A percentile compares a stretch with the other conserved stretches of the same genome.
Conservation (phyloP, 2,329 filamentous ascomycete species). For the Colletotrichum tanaceti region DNA sequence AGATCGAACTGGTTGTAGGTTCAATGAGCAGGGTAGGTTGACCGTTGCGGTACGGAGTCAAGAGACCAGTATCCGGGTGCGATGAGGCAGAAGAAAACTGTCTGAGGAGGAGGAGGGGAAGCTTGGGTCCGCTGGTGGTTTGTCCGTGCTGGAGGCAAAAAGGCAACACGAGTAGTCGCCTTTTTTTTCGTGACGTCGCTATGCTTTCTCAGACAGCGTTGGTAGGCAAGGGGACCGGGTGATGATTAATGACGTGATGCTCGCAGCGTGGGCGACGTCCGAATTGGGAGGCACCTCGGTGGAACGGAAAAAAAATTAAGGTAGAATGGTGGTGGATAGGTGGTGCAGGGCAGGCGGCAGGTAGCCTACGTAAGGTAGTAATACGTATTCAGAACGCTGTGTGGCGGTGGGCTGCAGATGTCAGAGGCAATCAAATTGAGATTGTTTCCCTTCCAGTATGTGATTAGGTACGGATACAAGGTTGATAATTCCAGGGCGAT, state of each 20-base stretch:
- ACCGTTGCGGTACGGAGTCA: too few species aligned
- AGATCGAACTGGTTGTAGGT: not conserved
- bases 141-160: not conserved
- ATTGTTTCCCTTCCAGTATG: not conserved
- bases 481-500: not conserved
- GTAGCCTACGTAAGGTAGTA: too few species aligned
- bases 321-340: not conserved
- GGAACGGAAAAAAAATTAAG: not conserved
- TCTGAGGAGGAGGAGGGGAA: not conserved
- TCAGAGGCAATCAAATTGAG: not conserved
- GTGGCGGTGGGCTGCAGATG: not conserved
- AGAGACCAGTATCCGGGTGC: not conserved
- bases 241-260: conserved; percentile 22
- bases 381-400: not conserved
- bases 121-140: not conserved
- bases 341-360: not conserved
- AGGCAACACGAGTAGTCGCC: not conserved
- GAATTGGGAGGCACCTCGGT: not conserved
- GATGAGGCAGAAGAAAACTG: not conserved
- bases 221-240: not conserved
- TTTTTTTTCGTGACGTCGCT: conserved; percentile 1
- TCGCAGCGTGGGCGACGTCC: not conserved
- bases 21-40: not conserved
- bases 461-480: conserved; percentile 14
- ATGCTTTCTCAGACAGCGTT: conserved; percentile 3